phyloP scores from a whole-genome alignment of 2,329 filamentous ascomycete species.

The Phialocephala subalpina region DNA sequence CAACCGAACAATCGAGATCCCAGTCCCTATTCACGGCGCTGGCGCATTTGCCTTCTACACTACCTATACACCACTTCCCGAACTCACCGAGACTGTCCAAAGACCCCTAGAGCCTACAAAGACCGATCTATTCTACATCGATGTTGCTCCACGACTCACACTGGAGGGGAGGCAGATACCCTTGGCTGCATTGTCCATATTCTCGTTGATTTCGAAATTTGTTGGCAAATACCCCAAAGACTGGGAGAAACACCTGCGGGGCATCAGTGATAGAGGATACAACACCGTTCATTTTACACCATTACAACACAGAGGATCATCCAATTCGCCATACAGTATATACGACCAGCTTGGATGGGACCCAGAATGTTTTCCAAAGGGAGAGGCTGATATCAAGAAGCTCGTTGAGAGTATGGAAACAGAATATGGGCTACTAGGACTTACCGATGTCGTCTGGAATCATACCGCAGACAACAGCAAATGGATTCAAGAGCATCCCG shows the following conservation, averaged over 20 bases:
- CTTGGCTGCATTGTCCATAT: constrained; percentile 86
- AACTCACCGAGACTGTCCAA: constrained; percentile 62
- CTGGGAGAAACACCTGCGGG: constrained; percentile 88
- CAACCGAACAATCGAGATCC: constrained; percentile 89
- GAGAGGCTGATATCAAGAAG: constrained; percentile 80
- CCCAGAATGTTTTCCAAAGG: constrained; percentile 79
- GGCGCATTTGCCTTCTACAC: constrained; percentile 96
- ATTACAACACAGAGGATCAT: constrained; percentile 84
- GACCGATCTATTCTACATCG: constrained; percentile 88
- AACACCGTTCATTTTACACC: constrained; percentile 99
- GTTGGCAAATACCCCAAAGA: constrained; percentile 92
- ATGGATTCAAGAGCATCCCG: constrained; percentile 94
- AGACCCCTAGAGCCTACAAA: constrained; percentile 63
- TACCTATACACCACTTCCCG: constrained; percentile 87
- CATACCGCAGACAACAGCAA: constrained; percentile 96
- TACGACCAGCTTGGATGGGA: constrained; percentile 94
- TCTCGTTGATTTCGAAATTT: constrained; percentile 96
- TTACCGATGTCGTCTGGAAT: constrained; percentile 98
- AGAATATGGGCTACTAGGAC: constrained; percentile 82
- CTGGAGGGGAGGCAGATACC: constrained; percentile 80
- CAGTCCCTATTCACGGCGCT: constrained; percentile 81
- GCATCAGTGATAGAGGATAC: constrained; percentile 91
- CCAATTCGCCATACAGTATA: constrained; percentile 97
- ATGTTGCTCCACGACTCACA: constrained; percentile 83
- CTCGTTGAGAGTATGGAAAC: constrained; percentile 84